A percentile compares a stretch with the other conserved stretches of the same genome.
phyloP scores from a whole-genome alignment of 306 rosid genomes.

The Prunus mume region DNA sequence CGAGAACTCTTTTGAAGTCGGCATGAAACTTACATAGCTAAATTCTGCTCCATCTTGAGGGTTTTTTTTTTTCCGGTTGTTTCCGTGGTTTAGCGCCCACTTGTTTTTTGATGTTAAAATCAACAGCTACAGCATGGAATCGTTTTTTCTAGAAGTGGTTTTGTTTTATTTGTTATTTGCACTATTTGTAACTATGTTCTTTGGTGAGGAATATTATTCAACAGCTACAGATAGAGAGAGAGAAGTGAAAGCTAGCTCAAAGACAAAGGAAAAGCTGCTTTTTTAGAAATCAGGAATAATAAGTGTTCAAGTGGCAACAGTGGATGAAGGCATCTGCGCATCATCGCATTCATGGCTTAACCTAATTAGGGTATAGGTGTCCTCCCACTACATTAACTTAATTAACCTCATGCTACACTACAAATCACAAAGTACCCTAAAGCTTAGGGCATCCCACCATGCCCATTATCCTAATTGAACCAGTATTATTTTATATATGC shows the following conservation, averaged over 20 bases:
- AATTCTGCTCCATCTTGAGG: too few species aligned
- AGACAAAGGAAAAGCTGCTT: slow-evolving; percentile 8
- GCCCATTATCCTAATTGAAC: not conserved
- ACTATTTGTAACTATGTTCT: not conserved
- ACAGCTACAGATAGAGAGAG: not conserved
- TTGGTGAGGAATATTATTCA: not conserved
- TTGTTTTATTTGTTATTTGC: not conserved
- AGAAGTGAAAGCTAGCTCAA: slow-evolving; percentile 5
- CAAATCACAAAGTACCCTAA: not conserved
- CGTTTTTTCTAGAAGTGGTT: not conserved
- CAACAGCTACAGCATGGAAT: too few species aligned
- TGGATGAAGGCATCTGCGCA: not conserved
- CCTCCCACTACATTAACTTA: not conserved
- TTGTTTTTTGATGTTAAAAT: too few species aligned
- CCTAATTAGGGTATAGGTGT: not conserved
- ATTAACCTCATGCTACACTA: not conserved
- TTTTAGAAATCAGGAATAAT: not conserved
- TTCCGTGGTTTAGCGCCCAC: too few species aligned
- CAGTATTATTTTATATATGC: not conserved
- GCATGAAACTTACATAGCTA: too few species aligned
- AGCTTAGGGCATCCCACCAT: not conserved
- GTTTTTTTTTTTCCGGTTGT: too few species aligned
- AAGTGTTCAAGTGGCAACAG: not conserved
- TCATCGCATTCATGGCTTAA: not conserved
- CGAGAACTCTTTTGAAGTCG: too few species aligned